Evolutionary conservation across 2,329 filamentous ascomycete genomes (phyloP).

Genomic region (Fusarium piperis): DNA sequence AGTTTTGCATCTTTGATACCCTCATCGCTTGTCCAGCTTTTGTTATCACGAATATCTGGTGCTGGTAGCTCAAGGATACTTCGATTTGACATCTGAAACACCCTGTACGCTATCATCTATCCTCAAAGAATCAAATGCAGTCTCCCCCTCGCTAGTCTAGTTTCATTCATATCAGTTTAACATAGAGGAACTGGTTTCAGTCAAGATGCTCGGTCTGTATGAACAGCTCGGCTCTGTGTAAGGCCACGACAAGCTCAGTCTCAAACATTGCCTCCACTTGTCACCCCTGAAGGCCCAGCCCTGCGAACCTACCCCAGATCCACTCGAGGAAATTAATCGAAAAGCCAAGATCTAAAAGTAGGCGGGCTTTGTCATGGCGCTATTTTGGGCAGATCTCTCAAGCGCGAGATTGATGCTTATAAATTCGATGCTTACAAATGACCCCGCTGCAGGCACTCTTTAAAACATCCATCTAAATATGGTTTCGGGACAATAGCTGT

Average conservation of each 20-base stretch:
- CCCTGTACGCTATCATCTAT: background rate
- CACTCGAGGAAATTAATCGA: background rate
- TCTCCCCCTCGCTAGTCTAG: background rate
- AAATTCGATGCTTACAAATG: background rate
- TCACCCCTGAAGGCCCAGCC: background rate
- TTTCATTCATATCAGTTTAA: background rate
- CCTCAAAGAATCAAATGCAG: background rate
- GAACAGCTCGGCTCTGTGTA: background rate
- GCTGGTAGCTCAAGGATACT: rapidly evolving
- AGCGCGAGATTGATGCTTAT: background rate
- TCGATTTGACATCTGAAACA: background rate
- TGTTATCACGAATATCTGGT: background rate
- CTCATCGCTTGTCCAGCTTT: background rate
- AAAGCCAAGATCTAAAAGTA: background rate
- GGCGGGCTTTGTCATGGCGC: background rate
- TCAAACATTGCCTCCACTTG: background rate
- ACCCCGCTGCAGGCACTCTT: background rate
- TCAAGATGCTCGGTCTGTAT: background rate
- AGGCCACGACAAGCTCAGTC: background rate
- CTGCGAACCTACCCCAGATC: background rate
- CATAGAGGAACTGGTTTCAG: rapidly evolving
- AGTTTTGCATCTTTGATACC: background rate
- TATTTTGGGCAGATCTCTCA: background rate
- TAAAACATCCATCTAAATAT: background rate
- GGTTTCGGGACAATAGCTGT: background rate